Base-by-base conservation (phyloP, 1,139 yeast species). In the Taphrina betulina region DNA sequence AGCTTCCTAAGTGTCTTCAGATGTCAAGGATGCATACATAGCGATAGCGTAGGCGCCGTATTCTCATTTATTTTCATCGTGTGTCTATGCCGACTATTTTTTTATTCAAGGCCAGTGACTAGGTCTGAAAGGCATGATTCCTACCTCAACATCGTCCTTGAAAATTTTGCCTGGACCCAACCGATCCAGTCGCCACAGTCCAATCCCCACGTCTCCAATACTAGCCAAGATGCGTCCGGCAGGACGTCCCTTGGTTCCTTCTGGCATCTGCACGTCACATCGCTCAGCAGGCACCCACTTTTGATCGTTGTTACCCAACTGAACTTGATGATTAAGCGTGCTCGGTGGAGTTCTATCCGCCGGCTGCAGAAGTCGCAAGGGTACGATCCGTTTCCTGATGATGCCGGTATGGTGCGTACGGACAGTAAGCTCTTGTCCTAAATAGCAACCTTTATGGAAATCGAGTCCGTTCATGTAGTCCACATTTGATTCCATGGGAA, bases 341-440 rank as follows among this genome's bases (percentile, higher is more conserved):
- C 20, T n/a, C 4, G n/a, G 35, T 8, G 5, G 14, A 10, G 8
- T n/a, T 16, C 7, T 19, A 8, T 41, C 20, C 34, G 42, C 40
- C 48, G 58, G 29, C 42, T 37, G 16, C 40, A 35, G 5, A 42
- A 43, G 33, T 59, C 76, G 79, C 1, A 85, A 81, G 0, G 96
- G 96, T 42, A 86, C 79, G 1, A 89, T 73, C 56, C 98, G 74
- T 66, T 90, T 89, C 23, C 95, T 75, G 12, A 90, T 80, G 1
- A 83, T 79, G 1, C 96, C 96, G 43, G 85, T 82, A 60, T 87
- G 88, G 66, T 77, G 83, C 0, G 96, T 85, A 64, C 98, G 77
- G 19, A 90, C 88, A 0, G 97, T 90, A 56, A 92, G 74, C 67
- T 92, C 99, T 69, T 92, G 98, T 0, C 99, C 99, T 19, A 88